Conservation (phyloP, 164 flowering plant genomes). For the Aristolochia contorta region DNA sequence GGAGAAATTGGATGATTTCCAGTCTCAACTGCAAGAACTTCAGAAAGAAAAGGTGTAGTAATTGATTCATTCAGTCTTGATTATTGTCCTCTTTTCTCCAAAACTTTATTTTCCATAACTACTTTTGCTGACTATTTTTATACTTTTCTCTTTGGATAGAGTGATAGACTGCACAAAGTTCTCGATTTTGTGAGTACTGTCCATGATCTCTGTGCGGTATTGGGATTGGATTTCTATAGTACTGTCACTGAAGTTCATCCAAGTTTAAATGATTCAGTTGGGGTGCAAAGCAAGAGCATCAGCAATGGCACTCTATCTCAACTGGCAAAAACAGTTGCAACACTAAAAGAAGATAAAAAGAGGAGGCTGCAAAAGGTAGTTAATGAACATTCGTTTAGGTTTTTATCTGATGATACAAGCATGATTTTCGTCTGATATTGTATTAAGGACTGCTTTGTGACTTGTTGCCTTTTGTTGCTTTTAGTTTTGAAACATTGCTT, state of each 20-base stretch:
- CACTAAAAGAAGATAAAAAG: conserved; percentile 76
- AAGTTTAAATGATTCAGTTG: conserved; percentile 70
- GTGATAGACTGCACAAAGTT: conserved; percentile 85
- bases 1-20: conserved; percentile 75
- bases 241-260: conserved; percentile 92
- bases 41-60: conserved; percentile 79
- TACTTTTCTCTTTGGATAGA: conserved; percentile 30
- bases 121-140: not conserved
- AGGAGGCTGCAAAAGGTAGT: conserved; percentile 76
- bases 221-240: conserved; percentile 83
- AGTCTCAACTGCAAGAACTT: conserved; percentile 76
- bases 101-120: not conserved
- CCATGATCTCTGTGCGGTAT: conserved; percentile 88
- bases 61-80: not conserved
- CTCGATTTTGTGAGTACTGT: conserved; percentile 89
- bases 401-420: not conserved
- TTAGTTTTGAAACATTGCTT: not conserved
- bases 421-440: not conserved
- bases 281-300: conserved; percentile 84
- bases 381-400: not conserved
- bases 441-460: not conserved
- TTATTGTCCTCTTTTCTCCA: not conserved
- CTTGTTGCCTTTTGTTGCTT: not conserved
- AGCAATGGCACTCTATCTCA: conserved; percentile 75
- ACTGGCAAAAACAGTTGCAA: conserved; percentile 68